A percentile compares a stretch with the other conserved stretches of the same genome.
These are phyloP conservation scores for Paragyromitra xinjiangensis DNA, from an alignment of 495 filamentous ascomycete species.

Conservation along the genomic window DNA sequence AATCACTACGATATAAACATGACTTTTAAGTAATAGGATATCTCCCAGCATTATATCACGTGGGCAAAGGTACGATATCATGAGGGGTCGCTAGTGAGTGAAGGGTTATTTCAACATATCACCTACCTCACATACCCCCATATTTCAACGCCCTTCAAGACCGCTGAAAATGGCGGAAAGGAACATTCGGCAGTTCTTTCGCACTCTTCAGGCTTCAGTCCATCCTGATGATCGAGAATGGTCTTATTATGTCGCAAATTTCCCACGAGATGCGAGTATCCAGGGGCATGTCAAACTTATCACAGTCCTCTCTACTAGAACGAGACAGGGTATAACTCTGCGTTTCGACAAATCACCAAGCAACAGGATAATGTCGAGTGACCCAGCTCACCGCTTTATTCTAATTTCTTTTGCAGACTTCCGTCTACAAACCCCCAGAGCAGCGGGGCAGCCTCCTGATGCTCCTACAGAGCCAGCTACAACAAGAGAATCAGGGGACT, in stretches of 20 bases:
- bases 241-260: slow-evolving; percentile 56
- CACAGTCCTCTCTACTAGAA: slow-evolving; percentile 56
- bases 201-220: slow-evolving; percentile 53
- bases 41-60: background rate
- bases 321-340: slow-evolving; percentile 56
- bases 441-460: slow-evolving; percentile 17
- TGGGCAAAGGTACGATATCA: background rate
- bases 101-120: background rate
- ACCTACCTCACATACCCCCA: background rate
- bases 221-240: slow-evolving; percentile 57
- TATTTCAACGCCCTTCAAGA: background rate
- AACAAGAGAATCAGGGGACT: slow-evolving; percentile 61
- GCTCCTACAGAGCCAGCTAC: slow-evolving; percentile 57
- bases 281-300: slow-evolving; percentile 58
- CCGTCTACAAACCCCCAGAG: slow-evolving; percentile 52
- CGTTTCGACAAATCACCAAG: slow-evolving; percentile 51
- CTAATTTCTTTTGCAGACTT: slow-evolving; percentile 61
- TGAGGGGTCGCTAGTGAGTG: background rate
- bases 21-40: background rate
- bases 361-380: slow-evolving; percentile 59
- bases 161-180: slow-evolving; percentile 16
- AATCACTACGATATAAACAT: background rate
- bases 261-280: slow-evolving; percentile 55
- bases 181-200: slow-evolving; percentile 44
- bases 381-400: slow-evolving; percentile 58